Evolutionary conservation across 192 early-diverging fungal genomes (phyloP).

Genomic region (Spizellomyces sp.): DNA sequence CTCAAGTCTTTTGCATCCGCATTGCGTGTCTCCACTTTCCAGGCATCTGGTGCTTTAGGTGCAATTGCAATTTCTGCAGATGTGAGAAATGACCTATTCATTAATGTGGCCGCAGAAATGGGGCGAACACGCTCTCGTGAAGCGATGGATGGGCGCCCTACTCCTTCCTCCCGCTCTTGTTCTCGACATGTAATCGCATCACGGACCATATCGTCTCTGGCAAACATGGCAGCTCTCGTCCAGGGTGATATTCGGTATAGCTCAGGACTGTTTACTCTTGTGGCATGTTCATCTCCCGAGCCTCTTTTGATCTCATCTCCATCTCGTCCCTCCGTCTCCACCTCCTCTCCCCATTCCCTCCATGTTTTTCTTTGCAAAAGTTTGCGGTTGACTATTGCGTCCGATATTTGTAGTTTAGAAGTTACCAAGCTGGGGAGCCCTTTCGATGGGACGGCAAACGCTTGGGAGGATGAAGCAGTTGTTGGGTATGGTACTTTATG

Average conservation of each 20-base stretch:
- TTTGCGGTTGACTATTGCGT: conserved; percentile 19
- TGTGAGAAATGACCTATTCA: no score
- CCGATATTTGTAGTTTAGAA: conserved; percentile 26
- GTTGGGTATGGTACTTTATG: conserved; percentile 21
- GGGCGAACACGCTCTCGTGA: no score
- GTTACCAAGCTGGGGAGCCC: conserved; percentile 38
- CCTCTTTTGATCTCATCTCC: not conserved
- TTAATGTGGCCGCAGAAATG: no score
- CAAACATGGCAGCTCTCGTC: conserved; percentile 9
- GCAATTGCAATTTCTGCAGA: no score
- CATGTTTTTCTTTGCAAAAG: conserved; percentile 9
- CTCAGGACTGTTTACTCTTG: not conserved
- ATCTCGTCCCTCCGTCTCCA: not conserved
- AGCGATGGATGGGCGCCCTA: no score
- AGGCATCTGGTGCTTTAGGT: conserved; percentile 3
- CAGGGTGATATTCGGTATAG: conserved; percentile 2
- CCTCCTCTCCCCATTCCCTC: not conserved
- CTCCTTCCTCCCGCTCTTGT: not conserved
- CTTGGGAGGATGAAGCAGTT: not conserved
- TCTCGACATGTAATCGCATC: conserved; percentile 5
- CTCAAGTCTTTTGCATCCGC: conserved; percentile 5
- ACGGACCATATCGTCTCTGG: conserved; percentile 4
- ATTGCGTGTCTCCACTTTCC: conserved; percentile 6
- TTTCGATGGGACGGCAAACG: conserved; percentile 4
- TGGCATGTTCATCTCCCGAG: not conserved